Evolutionary conservation across 2,329 filamentous ascomycete genomes (phyloP).

Genomic region (Aureobasidium sp.): DNA sequence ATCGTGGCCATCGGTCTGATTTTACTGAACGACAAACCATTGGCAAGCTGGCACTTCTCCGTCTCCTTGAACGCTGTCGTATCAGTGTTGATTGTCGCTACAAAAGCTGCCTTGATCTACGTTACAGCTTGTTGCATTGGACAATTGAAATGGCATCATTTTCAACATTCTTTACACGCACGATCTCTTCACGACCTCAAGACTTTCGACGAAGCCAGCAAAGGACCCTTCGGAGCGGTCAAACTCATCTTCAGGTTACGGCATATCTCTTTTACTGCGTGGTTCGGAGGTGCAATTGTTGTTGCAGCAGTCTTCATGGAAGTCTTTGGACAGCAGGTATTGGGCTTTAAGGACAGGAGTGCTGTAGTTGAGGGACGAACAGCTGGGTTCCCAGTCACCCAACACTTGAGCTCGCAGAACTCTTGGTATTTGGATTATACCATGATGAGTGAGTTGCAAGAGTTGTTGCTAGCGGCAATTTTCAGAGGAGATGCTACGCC

Average conservation of each 20-base stretch:
- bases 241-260: not conserved
- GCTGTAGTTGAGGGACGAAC: not conserved
- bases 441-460: constrained; percentile 8
- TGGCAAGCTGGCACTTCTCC: not conserved
- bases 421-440: constrained; percentile 13
- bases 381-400: not conserved
- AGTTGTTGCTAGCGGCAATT: not conserved
- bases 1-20: not conserved
- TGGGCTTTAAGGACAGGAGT: not conserved
- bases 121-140: not conserved
- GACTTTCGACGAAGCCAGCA: constrained; percentile 2
- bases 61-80: not conserved
- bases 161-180: not conserved
- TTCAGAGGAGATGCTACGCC: not conserved
- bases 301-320: not conserved
- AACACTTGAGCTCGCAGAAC: not conserved
- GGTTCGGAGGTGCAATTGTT: not conserved
- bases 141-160: constrained; percentile 11
- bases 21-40: not conserved
- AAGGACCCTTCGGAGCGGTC: constrained; percentile 1
- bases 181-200: not conserved
- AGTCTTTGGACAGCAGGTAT: not conserved
- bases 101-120: constrained; percentile 1
- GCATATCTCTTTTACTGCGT: not conserved
- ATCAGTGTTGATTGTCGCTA: not conserved